Percentiles rank a stretch among this genome's conserved stretches.
Evolutionary conservation across 148 eudicot genomes (phyloP).

Genomic region (Rhododendron griersonianum): DNA sequence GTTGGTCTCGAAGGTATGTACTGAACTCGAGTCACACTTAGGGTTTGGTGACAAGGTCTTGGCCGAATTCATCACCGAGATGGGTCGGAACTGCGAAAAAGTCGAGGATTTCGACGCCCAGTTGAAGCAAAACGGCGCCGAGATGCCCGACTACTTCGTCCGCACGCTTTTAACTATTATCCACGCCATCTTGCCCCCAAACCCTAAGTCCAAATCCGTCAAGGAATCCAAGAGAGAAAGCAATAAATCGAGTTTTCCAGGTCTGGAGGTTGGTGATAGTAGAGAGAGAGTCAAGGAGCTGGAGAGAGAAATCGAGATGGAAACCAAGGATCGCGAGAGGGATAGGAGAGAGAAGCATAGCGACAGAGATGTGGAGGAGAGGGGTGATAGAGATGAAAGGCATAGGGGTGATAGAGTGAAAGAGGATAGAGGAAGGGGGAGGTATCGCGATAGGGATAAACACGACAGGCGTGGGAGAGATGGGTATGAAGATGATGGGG

Average conservation of each 20-base stretch:
- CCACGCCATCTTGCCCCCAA: conserved; percentile 84
- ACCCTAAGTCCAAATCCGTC: conserved; percentile 23
- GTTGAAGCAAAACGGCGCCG: conserved; percentile 66
- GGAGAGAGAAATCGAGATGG: conserved; percentile 43
- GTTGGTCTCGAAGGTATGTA: conserved; percentile 70
- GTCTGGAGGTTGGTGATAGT: conserved; percentile 58
- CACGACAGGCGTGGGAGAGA: conserved; percentile 4
- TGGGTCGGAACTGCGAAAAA: conserved; percentile 48
- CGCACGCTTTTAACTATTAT: conserved; percentile 65
- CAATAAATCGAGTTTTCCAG: conserved; percentile 27
- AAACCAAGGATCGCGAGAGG: conserved; percentile 5
- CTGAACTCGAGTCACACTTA: conserved; percentile 70
- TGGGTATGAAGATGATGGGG: neutral
- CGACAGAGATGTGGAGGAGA: conserved; percentile 15
- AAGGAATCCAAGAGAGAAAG: conserved; percentile 23
- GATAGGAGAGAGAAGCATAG: conserved; percentile 18
- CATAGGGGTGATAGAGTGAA: neutral
- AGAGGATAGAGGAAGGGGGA: conserved; percentile 8
- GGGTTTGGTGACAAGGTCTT: conserved; percentile 64
- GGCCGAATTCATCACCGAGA: conserved; percentile 68
- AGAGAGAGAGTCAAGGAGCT: conserved; percentile 45
- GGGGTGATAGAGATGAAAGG: conserved; percentile 9
- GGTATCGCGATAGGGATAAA: conserved; percentile 3
- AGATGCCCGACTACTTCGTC: conserved; percentile 81
- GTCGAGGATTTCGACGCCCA: conserved; percentile 68